Conservation (phyloP, 306 rosid genomes). For the Morella rubra region DNA sequence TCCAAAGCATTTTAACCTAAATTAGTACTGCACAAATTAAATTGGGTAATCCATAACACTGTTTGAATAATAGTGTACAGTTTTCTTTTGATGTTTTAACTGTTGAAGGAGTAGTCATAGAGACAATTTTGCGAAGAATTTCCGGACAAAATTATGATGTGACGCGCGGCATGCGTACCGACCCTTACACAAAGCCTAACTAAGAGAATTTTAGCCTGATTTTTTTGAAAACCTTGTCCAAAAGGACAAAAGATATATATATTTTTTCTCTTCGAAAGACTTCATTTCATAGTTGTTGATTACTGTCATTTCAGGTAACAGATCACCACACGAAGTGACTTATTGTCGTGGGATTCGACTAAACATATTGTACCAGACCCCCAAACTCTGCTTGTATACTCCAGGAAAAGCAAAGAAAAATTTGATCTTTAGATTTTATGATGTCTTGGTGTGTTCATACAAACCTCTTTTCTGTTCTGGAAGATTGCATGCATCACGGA, state of each 20-base stretch:
- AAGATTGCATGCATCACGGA: slow-evolving; percentile 43
- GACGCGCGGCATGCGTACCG: too few relatives aligned
- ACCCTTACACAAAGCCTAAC: not conserved
- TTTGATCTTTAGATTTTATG: not conserved
- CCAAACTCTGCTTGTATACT: not conserved
- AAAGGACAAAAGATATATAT: not conserved
- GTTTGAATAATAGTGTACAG: too few relatives aligned
- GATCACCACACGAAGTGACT: not conserved
- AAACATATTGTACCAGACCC: not conserved
- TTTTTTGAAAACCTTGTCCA: not conserved
- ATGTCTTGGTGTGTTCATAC: not conserved
- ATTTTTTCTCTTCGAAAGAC: not conserved
- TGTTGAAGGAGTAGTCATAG: too few relatives aligned
- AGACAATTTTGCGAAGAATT: too few relatives aligned
- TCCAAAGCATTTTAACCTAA: too few relatives aligned
- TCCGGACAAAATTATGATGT: too few relatives aligned
- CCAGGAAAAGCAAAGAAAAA: not conserved
- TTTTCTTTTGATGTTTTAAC: too few relatives aligned
- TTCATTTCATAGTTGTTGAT: not conserved
- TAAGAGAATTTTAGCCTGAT: not conserved
- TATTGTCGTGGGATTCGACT: not conserved
- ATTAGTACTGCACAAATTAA: too few relatives aligned
- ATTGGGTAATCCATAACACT: too few relatives aligned
- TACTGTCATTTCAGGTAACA: not conserved
- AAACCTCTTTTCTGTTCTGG: slow-evolving; percentile 47